A percentile compares a stretch with the other conserved stretches of the same genome.
These are phyloP conservation scores for Tricharina praecox DNA, from an alignment of 495 filamentous ascomycete species.

Conservation along the genomic window DNA sequence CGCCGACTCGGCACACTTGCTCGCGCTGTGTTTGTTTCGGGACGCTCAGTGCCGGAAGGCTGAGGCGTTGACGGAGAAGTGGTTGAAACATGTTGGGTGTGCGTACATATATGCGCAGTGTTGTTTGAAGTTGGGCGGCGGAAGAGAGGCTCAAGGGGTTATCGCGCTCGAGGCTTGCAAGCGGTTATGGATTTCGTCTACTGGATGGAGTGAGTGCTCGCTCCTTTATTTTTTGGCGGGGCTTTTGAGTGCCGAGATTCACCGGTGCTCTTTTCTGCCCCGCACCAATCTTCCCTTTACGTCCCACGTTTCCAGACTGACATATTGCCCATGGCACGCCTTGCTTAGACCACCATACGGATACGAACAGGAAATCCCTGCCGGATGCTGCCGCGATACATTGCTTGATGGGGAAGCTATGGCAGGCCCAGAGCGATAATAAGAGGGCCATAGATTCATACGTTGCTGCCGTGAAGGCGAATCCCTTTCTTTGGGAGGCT, in stretches of 20 bases:
- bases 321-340: background rate
- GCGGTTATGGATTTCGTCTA: conserved; percentile 38
- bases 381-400: conserved; percentile 71
- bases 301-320: background rate
- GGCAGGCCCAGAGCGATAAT: conserved; percentile 59
- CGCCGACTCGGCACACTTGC: conserved; percentile 63
- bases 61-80: conserved; percentile 19
- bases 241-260: background rate
- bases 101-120: conserved; percentile 82
- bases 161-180: conserved; percentile 60
- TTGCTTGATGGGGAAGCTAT: conserved; percentile 75
- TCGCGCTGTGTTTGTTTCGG: conserved; percentile 67
- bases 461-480: conserved; percentile 70
- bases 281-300: too few relatives aligned
- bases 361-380: conserved; percentile 43
- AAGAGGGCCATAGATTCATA: conserved; percentile 68
- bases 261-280: too few relatives aligned
- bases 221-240: background rate
- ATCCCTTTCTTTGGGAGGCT: conserved; percentile 98
- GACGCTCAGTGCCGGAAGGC: conserved; percentile 60
- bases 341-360: conserved; percentile 45
- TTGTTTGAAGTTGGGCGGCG: conserved; percentile 49
- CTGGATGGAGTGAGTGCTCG: conserved; percentile 33
- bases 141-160: conserved; percentile 62
- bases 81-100: conserved; percentile 56